phyloP scores from a whole-genome alignment of 169 alveolate species.

The Plasmodium vivax region DNA sequence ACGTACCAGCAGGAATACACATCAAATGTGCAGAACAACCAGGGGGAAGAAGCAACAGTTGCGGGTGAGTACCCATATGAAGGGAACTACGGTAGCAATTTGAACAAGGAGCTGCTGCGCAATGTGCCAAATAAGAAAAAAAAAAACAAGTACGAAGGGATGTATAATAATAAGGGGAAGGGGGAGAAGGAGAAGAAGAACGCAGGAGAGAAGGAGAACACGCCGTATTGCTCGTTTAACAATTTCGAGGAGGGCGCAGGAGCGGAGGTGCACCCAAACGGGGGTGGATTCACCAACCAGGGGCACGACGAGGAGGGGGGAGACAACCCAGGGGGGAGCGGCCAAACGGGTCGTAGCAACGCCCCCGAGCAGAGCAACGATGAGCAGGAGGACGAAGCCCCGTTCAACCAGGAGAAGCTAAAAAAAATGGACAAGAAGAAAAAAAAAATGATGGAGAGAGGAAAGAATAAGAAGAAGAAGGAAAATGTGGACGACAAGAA shows the following conservation, averaged over 20 bases:
- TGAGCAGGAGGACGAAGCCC: constrained; percentile 4
- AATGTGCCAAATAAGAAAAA: constrained; percentile 18
- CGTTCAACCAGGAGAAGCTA: constrained; percentile 26
- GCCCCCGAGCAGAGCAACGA: background rate
- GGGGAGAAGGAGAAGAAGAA: background rate
- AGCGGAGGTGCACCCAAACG: background rate
- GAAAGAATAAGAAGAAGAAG: constrained; percentile 20
- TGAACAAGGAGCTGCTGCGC: background rate
- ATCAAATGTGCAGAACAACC: background rate
- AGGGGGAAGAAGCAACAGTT: background rate
- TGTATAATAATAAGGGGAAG: background rate
- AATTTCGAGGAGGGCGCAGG: constrained; percentile 2
- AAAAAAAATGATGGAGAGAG: constrained; percentile 26
- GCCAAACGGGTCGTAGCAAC: background rate
- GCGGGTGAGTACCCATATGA: background rate
- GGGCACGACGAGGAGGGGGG: background rate
- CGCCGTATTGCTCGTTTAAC: constrained; percentile 50
- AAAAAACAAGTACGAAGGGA: constrained; percentile 16
- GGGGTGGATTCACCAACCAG: background rate
- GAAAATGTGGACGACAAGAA: constrained; percentile 32
- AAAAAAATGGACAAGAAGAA: constrained; percentile 51
- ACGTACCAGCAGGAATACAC: background rate
- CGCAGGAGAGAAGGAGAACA: background rate
- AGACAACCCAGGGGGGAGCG: background rate
- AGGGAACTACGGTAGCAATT: background rate